These are phyloP conservation scores for Amoebophrya sp. DNA, from an alignment of 169 alveolate genomes.

Conservation along the genomic window DNA sequence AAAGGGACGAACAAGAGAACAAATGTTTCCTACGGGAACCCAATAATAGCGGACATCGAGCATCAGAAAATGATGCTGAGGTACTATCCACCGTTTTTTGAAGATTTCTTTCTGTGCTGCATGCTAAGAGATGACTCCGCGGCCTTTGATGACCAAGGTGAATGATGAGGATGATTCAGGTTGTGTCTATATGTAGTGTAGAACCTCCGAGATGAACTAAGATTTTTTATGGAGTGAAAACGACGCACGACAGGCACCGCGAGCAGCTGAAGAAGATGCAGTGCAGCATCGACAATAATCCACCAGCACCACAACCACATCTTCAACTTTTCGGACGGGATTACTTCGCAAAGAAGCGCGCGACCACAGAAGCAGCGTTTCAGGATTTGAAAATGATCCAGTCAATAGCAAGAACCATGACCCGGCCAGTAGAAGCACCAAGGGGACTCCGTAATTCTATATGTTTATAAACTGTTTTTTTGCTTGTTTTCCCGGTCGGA, in stretches of 20 bases:
- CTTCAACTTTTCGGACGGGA: neutral
- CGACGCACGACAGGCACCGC: neutral
- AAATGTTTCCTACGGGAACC: constrained; percentile 19
- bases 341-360: neutral
- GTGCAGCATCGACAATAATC: neutral
- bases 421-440: neutral
- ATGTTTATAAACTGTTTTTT: too few relatives aligned
- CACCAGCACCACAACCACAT: neutral
- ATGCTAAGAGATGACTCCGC: too few relatives aligned
- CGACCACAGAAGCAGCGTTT: constrained; percentile 10
- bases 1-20: neutral
- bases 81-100: too few relatives aligned
- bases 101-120: too few relatives aligned
- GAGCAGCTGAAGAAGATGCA: constrained; percentile 12
- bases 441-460: neutral
- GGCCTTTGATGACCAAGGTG: neutral
- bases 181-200: too few relatives aligned
- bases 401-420: neutral
- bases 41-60: neutral
- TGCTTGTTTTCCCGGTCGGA: too few relatives aligned
- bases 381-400: neutral
- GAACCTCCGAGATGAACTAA: too few relatives aligned
- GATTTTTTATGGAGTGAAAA: too few relatives aligned
- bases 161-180: too few relatives aligned
- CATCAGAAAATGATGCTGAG: neutral